Evolutionary conservation across 768 basidiomycete species (phyloP).

Genomic region (Pleurotus pulmonarius): DNA sequence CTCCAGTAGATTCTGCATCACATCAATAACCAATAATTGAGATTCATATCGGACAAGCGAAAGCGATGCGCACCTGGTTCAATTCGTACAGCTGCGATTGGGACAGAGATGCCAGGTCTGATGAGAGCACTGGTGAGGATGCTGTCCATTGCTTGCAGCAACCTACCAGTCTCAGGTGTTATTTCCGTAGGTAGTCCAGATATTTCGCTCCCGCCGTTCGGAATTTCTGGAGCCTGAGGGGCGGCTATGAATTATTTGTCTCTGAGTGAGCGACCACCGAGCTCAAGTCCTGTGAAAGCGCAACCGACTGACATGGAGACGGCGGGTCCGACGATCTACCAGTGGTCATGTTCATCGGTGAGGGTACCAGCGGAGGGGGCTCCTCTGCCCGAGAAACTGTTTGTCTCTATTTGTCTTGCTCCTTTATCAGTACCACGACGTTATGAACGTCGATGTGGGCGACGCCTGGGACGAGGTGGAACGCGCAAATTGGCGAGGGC

Average conservation of each 20-base stretch:
- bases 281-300: no score
- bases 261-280: background rate
- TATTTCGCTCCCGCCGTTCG: background rate
- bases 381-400: no score
- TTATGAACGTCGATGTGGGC: constrained; percentile 12
- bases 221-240: background rate
- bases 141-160: no score
- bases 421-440: no score
- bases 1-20: constrained; percentile 1
- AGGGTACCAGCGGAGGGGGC: no score
- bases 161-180: constrained; percentile 1
- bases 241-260: background rate
- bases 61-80: background rate
- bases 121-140: background rate
- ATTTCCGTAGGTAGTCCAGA: background rate
- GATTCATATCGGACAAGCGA: no score
- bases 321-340: constrained; percentile 1
- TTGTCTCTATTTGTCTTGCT: no score
- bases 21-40: no score
- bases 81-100: constrained; percentile 5
- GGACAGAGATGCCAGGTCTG: background rate
- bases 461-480: constrained; percentile 59
- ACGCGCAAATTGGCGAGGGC: constrained; percentile 64
- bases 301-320: background rate
- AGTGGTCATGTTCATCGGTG: no score